Conservation (phyloP, 805 yeast genomes). For the Candida easanensis region DNA sequence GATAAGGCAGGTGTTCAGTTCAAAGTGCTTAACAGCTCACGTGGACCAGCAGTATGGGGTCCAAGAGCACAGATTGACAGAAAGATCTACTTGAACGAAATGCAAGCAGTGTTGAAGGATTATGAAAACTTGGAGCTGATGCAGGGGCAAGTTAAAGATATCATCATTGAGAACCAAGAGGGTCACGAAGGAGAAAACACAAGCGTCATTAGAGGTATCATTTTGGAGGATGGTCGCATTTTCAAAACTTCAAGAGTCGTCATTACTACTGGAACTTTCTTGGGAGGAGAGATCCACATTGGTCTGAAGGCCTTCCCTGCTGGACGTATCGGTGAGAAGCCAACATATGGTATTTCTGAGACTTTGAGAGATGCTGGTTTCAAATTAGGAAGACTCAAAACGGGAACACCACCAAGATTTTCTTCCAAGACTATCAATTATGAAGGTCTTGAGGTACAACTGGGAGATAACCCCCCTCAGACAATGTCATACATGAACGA, state of each 20-base stretch:
- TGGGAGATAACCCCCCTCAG: slow-evolving; percentile 79
- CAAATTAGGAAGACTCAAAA: slow-evolving; percentile 82
- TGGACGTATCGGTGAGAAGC: slow-evolving; percentile 90
- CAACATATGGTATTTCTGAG: slow-evolving; percentile 83
- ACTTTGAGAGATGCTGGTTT: slow-evolving; percentile 80
- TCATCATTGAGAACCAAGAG: slow-evolving; percentile 51
- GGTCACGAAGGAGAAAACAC: slow-evolving; percentile 10
- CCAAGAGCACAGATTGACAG: slow-evolving; percentile 97
- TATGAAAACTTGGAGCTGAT: slow-evolving; percentile 54
- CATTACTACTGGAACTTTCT: slow-evolving; percentile 92
- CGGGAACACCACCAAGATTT: slow-evolving; percentile 96
- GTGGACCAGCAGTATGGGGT: slow-evolving; percentile 98
- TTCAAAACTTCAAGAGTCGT: slow-evolving; percentile 67
- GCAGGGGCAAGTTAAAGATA: slow-evolving; percentile 81
- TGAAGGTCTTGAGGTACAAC: slow-evolving; percentile 57
- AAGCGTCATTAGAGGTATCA: slow-evolving; percentile 60
- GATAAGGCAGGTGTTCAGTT: slow-evolving; percentile 93
- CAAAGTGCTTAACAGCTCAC: slow-evolving; percentile 77
- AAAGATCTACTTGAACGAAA: slow-evolving; percentile 66
- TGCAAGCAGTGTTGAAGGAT: slow-evolving; percentile 63
- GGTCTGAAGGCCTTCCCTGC: slow-evolving; percentile 81
- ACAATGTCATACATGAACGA: slow-evolving; percentile 90
- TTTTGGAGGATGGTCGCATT: slow-evolving; percentile 64
- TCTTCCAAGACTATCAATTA: slow-evolving; percentile 72
- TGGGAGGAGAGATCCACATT: slow-evolving; percentile 92